Evolutionary conservation across 2,329 filamentous ascomycete species (phyloP).

Genomic region (Calycina herbarum): DNA sequence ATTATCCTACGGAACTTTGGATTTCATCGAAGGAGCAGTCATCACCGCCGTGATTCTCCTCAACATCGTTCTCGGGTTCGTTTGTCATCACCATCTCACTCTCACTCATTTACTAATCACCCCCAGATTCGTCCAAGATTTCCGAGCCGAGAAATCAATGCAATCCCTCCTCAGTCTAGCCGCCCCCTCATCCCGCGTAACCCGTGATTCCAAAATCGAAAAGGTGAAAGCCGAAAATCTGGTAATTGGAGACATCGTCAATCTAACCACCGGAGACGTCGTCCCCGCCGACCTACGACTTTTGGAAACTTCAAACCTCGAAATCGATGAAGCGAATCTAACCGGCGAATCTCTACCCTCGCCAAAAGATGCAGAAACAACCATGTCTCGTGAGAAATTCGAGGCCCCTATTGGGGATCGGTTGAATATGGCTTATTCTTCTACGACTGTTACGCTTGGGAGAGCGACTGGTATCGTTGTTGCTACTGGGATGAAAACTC

Average conservation of each 20-base stretch:
- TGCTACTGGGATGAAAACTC: slow-evolving; percentile 70
- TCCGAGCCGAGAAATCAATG: slow-evolving; percentile 61
- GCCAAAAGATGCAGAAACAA: slow-evolving; percentile 61
- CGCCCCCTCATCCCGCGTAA: slow-evolving; percentile 56
- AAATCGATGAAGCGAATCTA: slow-evolving; percentile 72
- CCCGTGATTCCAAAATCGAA: slow-evolving; percentile 52
- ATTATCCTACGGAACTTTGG: slow-evolving; percentile 63
- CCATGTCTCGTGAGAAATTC: slow-evolving; percentile 41
- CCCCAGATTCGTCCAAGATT: slow-evolving; percentile 56
- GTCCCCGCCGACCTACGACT: slow-evolving; percentile 69
- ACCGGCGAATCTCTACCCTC: slow-evolving; percentile 73
- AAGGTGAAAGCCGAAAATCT: slow-evolving; percentile 56
- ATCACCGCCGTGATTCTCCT: slow-evolving; percentile 65
- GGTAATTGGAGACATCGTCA: slow-evolving; percentile 66
- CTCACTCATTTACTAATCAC: slow-evolving; percentile 27
- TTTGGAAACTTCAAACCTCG: slow-evolving; percentile 68
- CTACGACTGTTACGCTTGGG: slow-evolving; percentile 70
- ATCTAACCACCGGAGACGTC: slow-evolving; percentile 64
- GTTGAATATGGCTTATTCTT: slow-evolving; percentile 69
- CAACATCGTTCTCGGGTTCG: slow-evolving; percentile 64
- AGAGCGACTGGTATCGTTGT: slow-evolving; percentile 69
- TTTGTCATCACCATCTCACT: not conserved
- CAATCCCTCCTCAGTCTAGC: slow-evolving; percentile 48
- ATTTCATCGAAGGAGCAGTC: slow-evolving; percentile 64
- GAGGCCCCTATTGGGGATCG: slow-evolving; percentile 67